Conservation (phyloP, 495 filamentous ascomycete genomes). For the Bathelium albidoporum region DNA sequence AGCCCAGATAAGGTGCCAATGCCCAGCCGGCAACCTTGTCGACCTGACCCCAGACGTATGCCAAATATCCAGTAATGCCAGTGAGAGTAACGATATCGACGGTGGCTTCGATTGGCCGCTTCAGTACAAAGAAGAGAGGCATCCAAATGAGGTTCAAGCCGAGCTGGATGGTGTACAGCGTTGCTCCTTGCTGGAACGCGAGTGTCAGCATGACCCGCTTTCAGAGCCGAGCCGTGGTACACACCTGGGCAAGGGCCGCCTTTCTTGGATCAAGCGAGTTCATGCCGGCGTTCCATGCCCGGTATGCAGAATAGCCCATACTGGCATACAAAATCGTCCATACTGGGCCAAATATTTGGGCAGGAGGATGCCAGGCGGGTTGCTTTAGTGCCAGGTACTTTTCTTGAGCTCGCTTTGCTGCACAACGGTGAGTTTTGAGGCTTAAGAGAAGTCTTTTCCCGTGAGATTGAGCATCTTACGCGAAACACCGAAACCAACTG, state of each 20-base stretch:
- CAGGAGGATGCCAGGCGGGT: slow-evolving; percentile 70
- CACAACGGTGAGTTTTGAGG: not conserved
- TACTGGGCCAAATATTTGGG: slow-evolving; percentile 68
- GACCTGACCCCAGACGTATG: slow-evolving; percentile 62
- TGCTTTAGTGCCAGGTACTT: slow-evolving; percentile 61
- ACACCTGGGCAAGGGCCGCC: slow-evolving; percentile 33
- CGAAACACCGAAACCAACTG: slow-evolving; percentile 19
- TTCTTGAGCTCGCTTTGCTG: slow-evolving; percentile 47
- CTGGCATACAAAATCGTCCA: slow-evolving; percentile 81
- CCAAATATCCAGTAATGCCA: slow-evolving; percentile 57
- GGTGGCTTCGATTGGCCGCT: slow-evolving; percentile 60
- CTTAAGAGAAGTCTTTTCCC: not conserved
- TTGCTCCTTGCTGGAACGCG: slow-evolving; percentile 45
- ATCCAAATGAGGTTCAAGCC: slow-evolving; percentile 81
- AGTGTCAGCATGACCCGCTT: slow-evolving; percentile 15
- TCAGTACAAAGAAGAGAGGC: slow-evolving; percentile 78
- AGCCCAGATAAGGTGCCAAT: slow-evolving; percentile 67
- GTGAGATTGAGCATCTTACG: slow-evolving; percentile 53
- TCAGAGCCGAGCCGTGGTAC: slow-evolving; percentile 21
- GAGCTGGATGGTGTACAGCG: slow-evolving; percentile 76
- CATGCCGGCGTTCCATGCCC: slow-evolving; percentile 51
- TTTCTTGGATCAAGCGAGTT: slow-evolving; percentile 36
- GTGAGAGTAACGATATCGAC: slow-evolving; percentile 64
- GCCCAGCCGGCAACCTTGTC: slow-evolving; percentile 62
- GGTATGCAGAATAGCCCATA: slow-evolving; percentile 84